Evolutionary conservation across 106 monocot genomes (phyloP).

Genomic region (Dendrobium catenatum): DNA sequence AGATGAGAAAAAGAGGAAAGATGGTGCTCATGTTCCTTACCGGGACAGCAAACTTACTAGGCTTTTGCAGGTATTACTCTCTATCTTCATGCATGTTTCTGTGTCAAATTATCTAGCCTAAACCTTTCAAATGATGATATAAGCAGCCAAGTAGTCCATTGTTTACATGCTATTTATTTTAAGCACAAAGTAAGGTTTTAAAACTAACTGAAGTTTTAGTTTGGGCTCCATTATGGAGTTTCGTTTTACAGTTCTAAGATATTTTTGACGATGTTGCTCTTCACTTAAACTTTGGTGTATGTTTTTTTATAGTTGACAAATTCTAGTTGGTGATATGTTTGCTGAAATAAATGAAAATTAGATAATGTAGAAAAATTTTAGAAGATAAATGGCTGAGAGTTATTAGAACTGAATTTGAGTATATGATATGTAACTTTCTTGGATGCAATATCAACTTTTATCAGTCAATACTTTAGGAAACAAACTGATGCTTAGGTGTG

Average conservation of each 20-base stretch:
- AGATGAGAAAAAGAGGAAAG: slow-evolving; percentile 96
- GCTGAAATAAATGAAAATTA: not conserved
- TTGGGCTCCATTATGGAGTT: not conserved
- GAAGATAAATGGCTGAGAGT: not conserved
- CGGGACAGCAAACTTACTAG: slow-evolving; percentile 99
- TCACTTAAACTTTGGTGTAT: not conserved
- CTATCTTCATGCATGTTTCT: not conserved
- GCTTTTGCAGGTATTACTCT: slow-evolving; percentile 66
- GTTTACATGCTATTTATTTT: not conserved
- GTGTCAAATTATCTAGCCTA: not conserved
- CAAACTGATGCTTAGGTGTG: too few species aligned
- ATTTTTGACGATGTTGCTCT: not conserved
- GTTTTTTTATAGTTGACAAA: not conserved
- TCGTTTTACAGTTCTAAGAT: not conserved
- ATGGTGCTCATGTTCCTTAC: slow-evolving; percentile 94
- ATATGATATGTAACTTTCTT: too few species aligned
- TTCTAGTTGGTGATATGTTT: not conserved
- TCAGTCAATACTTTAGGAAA: too few species aligned
- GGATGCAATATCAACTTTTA: too few species aligned
- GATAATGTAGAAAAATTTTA: not conserved
- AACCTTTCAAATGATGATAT: not conserved
- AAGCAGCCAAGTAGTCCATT: not conserved
- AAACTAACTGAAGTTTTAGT: slow-evolving; percentile 4
- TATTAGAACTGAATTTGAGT: not conserved
- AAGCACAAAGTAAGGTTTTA: not conserved